phyloP scores from a whole-genome alignment of 2,329 filamentous ascomycete genomes.

The Knufia fluminis region DNA sequence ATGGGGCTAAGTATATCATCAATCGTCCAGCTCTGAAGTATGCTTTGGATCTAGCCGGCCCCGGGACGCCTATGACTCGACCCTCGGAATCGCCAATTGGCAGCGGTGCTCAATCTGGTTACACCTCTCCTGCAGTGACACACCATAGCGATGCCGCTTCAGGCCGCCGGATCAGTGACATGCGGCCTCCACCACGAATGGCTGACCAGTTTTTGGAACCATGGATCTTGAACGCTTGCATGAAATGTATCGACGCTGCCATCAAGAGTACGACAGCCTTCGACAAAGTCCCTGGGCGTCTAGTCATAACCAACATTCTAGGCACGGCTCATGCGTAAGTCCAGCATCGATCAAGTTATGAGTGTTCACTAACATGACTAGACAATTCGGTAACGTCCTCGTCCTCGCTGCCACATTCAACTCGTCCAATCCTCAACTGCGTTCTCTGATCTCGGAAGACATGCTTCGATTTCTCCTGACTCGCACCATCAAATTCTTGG shows the following conservation, averaged over 20 bases:
- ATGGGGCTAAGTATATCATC: conserved; percentile 82
- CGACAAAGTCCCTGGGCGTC: conserved; percentile 53
- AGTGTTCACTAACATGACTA: conserved; percentile 31
- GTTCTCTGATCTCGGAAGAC: conserved; percentile 46
- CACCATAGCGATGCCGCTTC: conserved; percentile 26
- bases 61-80: conserved; percentile 11
- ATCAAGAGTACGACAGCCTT: conserved; percentile 82
- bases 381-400: conserved; percentile 93
- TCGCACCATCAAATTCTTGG: conserved; percentile 69
- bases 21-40: conserved; percentile 66
- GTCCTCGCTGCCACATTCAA: conserved; percentile 73
- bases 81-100: conserved; percentile 28
- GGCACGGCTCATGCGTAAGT: conserved; percentile 93
- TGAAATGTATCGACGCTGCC: conserved; percentile 60
- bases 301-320: conserved; percentile 88
- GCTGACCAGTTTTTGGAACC: conserved; percentile 18
- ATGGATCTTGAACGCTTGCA: conserved; percentile 20
- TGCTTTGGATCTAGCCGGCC: conserved; percentile 38
- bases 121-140: conserved; percentile 29
- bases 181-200: conserved; percentile 26
- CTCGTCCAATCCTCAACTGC: conserved; percentile 48
- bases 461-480: conserved; percentile 53
- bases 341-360: conserved; percentile 10
- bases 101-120: conserved; percentile 27
- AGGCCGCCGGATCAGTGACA: conserved; percentile 27